Evolutionary conservation across 306 rosid species (phyloP).

Genomic region (Luffa aegyptiaca): DNA sequence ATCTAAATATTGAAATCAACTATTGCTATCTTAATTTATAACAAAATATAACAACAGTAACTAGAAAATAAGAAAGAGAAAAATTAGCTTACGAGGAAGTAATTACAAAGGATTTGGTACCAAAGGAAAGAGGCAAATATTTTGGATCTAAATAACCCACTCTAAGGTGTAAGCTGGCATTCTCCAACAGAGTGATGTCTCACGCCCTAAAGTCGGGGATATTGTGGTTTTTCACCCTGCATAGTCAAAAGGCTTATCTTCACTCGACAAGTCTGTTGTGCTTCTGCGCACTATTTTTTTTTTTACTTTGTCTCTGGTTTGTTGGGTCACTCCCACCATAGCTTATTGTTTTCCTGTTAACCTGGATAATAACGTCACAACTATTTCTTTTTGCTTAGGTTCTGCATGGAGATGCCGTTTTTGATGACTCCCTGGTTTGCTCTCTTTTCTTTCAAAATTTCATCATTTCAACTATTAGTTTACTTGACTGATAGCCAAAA

Average conservation of each 20-base stretch:
- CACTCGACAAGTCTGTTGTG: not conserved
- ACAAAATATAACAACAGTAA: too few relatives aligned
- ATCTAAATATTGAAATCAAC: not conserved
- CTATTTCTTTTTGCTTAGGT: slow-evolving; percentile 35
- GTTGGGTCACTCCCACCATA: not conserved
- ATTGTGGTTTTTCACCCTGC: not conserved
- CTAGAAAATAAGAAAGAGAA: not conserved
- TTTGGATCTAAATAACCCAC: not conserved
- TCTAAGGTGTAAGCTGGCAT: not conserved
- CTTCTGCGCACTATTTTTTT: not conserved
- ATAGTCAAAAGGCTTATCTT: not conserved
- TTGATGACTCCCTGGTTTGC: slow-evolving; percentile 62
- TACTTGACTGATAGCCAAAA: not conserved
- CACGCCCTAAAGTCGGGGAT: not conserved
- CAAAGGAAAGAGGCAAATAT: not conserved
- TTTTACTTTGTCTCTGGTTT: not conserved
- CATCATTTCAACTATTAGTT: not conserved
- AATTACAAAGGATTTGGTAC: not conserved
- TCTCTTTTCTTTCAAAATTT: slow-evolving; percentile 14
- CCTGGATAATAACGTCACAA: not conserved
- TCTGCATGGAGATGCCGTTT: slow-evolving; percentile 92
- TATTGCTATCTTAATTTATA: not conserved
- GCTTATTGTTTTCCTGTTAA: not conserved
- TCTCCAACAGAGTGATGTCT: not conserved
- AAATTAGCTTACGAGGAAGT: not conserved